phyloP scores from a whole-genome alignment of 225 moss, liverwort and hornwort genomes.

The Anthoceros angustus region DNA sequence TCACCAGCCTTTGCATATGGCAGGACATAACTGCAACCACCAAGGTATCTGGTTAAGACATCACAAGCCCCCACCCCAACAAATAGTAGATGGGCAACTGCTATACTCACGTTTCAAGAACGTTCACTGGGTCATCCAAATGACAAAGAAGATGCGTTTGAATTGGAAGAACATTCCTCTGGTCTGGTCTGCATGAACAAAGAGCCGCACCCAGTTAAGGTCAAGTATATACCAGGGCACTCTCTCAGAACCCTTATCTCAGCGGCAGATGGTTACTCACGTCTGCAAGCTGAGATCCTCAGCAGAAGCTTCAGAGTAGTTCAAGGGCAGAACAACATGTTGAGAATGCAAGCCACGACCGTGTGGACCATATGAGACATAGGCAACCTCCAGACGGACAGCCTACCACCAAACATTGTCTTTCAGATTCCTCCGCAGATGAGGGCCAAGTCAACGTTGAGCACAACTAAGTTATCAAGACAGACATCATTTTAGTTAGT shows the following conservation, averaged over 20 bases:
- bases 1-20: slow-evolving; percentile 65
- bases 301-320: slow-evolving; percentile 20
- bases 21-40: slow-evolving; percentile 60
- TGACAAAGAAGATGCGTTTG: slow-evolving; percentile 77
- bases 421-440: background rate
- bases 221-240: too few relatives aligned
- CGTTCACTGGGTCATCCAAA: slow-evolving; percentile 57
- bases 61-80: slow-evolving; percentile 6
- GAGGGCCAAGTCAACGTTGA: background rate
- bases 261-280: slow-evolving; percentile 19
- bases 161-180: slow-evolving; percentile 55
- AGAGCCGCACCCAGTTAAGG: background rate
- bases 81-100: background rate
- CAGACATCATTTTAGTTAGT: background rate
- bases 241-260: too few relatives aligned
- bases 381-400: slow-evolving; percentile 62
- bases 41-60: background rate
- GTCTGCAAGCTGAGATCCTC: slow-evolving; percentile 45
- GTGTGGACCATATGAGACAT: slow-evolving; percentile 92
- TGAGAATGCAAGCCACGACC: slow-evolving; percentile 66
- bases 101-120: slow-evolving; percentile 29
- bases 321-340: slow-evolving; percentile 64
- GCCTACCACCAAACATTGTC: slow-evolving; percentile 25
- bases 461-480: background rate
- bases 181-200: slow-evolving; percentile 14